A percentile compares a stretch with the other conserved stretches of the same genome.
phyloP scores from a whole-genome alignment of 2,329 filamentous ascomycete species.

The Cladophialophora psammophila region DNA sequence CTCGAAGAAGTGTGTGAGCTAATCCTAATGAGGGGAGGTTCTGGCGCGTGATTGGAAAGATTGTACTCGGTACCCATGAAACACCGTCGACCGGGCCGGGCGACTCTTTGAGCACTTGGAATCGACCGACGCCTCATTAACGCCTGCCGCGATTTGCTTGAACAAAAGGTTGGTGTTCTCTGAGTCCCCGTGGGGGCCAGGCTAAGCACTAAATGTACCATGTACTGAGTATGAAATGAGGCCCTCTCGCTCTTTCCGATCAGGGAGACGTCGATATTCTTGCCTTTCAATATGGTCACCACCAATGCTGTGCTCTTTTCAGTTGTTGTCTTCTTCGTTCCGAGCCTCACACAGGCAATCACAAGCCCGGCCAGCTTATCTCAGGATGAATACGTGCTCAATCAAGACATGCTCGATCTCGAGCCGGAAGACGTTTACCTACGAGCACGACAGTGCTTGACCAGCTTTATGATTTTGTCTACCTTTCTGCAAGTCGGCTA shows the following conservation, averaged over 20 bases:
- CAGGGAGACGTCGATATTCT: not conserved
- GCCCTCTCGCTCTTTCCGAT: not conserved
- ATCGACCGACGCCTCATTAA: not conserved
- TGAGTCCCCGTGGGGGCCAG: not conserved
- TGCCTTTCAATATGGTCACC: conserved; percentile 2
- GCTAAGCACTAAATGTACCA: not conserved
- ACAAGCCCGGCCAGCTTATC: not conserved
- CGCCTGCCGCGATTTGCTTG: not conserved
- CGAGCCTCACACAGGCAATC: not conserved
- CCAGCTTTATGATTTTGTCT: not conserved
- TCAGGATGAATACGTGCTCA: not conserved
- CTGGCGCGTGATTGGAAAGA: too few relatives aligned
- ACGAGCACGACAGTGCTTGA: not conserved
- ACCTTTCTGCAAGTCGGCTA: not conserved
- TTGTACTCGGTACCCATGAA: too few relatives aligned
- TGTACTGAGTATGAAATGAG: not conserved
- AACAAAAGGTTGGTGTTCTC: too few relatives aligned
- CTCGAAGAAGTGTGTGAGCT: too few relatives aligned
- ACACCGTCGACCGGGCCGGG: too few relatives aligned
- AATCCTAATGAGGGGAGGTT: too few relatives aligned
- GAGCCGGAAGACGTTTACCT: not conserved
- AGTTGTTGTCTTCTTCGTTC: not conserved
- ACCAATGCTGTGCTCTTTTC: not conserved
- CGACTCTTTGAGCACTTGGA: too few relatives aligned
- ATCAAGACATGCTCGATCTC: not conserved